Base-by-base conservation (phyloP, 371 early-diverging fungal species). In the Entomophthora muscae region DNA sequence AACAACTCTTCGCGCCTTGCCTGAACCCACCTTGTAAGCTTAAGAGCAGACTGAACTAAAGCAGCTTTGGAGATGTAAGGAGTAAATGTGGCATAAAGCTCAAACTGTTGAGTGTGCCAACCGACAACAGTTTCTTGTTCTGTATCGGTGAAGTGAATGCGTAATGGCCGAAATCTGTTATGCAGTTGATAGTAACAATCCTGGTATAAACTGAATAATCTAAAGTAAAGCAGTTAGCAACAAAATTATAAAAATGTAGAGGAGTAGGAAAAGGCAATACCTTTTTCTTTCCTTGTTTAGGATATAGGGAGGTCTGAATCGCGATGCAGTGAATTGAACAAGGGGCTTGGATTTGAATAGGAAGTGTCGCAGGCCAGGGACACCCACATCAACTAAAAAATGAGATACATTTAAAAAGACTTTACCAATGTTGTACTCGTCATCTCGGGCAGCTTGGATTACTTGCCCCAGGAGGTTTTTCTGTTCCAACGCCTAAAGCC, bases 291-390 rank as follows among this genome's bases (percentile, higher is more conserved):
- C 27, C 5, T 1, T 12, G 21, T 31, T 31, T 21, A 23, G n/a
- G 10, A 62, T 52, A 53, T 21, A 33, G 22, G 62, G 53, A 21
- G 62, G 53, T 30, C 21, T 21, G 12, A 62, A 62, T 21, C 29
- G 31, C 2, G 62, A 33, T 10, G 26, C 24, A 21, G 53, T 62
- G 27, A 52, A 33, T 29, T 62, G 62, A 13, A 52, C 13, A 5
- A 62, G 28, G 12, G 52, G 22, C 12, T 52, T 52, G 10, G 51
- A 52, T 29, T 62, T 62, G 29, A 33, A 62, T 2, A 62, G 21
- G 53, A 62, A 62, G 53, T 62, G 62, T 12, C 62, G n/a, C 22
- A 62, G 29, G 7, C 62, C 62, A 12, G 52, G 24, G 21, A 52
- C 12, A 27, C 42, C 29, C 5, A 62, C 7, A 24, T 62, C 52